A percentile compares a stretch with the other conserved stretches of the same genome.
phyloP scores from a whole-genome alignment of 192 early-diverging fungal species.

The Bifiguratus adelaidae region DNA sequence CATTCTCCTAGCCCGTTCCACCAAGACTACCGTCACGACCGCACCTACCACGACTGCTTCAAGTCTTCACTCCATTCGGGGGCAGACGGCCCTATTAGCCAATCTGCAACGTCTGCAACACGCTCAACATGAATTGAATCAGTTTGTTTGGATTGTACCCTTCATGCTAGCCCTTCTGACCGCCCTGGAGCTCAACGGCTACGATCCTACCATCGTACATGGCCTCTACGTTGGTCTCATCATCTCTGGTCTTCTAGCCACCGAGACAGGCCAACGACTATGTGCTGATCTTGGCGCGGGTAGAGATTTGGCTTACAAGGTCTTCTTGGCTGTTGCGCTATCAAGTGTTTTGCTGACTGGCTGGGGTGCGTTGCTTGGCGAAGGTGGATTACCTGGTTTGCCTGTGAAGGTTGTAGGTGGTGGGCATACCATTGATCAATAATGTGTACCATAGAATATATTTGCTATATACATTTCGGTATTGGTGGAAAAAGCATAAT shows the following conservation, averaged over 20 bases:
- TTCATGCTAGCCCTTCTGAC: constrained; percentile 13
- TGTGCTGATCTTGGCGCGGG: neutral
- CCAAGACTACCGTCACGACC: neutral
- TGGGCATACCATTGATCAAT: too few relatives aligned
- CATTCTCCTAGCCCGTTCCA: neutral
- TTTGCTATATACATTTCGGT: too few relatives aligned
- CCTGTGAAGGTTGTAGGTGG: neutral
- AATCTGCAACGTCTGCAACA: constrained; percentile 5
- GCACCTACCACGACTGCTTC: neutral
- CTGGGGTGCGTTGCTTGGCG: neutral
- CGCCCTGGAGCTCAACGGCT: constrained; percentile 18
- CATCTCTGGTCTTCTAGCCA: constrained; percentile 11
- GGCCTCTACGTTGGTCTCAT: constrained; percentile 14
- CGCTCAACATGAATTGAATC: constrained; percentile 10
- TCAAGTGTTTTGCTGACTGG: neutral
- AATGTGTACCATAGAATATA: too few relatives aligned
- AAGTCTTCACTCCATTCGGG: neutral
- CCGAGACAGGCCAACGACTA: constrained; percentile 1
- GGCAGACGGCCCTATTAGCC: constrained; percentile 6
- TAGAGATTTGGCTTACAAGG: neutral
- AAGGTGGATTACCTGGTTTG: neutral
- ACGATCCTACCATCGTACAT: constrained; percentile 19
- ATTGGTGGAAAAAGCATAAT: too few relatives aligned
- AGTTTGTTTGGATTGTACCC: constrained; percentile 13
- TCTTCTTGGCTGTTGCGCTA: neutral